A percentile compares a stretch with the other conserved stretches of the same genome.
Conservation (phyloP, 805 yeast genomes). For the Starmerella tilneyi region DNA sequence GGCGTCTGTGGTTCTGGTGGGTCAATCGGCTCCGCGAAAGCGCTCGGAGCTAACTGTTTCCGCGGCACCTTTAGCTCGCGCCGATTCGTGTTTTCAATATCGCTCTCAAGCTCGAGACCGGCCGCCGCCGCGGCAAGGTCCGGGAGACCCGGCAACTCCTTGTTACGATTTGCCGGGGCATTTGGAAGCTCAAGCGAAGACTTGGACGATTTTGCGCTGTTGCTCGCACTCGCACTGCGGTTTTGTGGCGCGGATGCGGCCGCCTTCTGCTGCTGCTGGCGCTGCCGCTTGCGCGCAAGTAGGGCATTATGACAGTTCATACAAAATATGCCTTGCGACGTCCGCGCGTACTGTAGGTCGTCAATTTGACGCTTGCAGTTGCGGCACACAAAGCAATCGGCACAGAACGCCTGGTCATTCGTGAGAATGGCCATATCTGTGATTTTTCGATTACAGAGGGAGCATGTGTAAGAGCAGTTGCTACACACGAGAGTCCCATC, state of each 20-base stretch:
- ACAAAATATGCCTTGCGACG: conserved; percentile 86
- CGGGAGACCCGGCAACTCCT: conserved; percentile 1
- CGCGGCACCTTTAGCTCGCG: conserved; percentile 16
- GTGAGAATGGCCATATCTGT: conserved; percentile 89
- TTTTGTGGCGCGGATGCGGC: neutral
- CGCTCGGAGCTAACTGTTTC: conserved; percentile 20
- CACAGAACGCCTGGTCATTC: conserved; percentile 90
- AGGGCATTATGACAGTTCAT: conserved; percentile 83
- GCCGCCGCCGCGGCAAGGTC: neutral
- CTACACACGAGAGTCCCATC: conserved; percentile 86
- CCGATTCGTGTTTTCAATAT: neutral
- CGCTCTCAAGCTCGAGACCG: neutral
- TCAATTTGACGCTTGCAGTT: conserved; percentile 78
- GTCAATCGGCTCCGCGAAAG: neutral
- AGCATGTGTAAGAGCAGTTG: conserved; percentile 85
- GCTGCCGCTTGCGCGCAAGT: conserved; percentile 60
- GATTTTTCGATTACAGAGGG: conserved; percentile 73
- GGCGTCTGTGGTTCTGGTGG: neutral
- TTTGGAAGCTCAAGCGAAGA: conserved; percentile 5
- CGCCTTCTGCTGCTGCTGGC: conserved; percentile 40
- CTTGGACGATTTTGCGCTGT: neutral
- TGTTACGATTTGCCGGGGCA: no score
- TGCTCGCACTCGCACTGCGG: no score
- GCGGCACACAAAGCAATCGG: conserved; percentile 79
- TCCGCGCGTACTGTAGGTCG: conserved; percentile 82